Percentiles rank a stretch among this genome's conserved stretches.
Evolutionary conservation across 352 stramenopile species (phyloP).

Genomic region (Globisporangium spinosum): DNA sequence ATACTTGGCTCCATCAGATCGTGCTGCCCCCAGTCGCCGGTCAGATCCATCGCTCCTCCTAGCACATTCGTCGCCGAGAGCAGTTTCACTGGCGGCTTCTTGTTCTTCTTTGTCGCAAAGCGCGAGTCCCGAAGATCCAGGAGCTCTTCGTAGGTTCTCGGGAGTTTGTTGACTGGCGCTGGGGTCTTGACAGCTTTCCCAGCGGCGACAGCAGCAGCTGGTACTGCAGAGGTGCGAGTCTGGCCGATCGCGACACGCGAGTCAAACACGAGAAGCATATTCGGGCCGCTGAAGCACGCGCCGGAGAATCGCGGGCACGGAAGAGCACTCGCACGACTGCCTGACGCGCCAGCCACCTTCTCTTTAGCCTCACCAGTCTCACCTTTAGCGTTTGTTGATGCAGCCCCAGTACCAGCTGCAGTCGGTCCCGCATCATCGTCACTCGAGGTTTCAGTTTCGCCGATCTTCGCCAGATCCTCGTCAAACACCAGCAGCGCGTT

Average conservation of each 20-base stretch:
- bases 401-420: neutral
- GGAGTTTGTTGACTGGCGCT: slow-evolving; percentile 41
- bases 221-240: slow-evolving; percentile 36
- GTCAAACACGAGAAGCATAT: slow-evolving; percentile 84
- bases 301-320: slow-evolving; percentile 79
- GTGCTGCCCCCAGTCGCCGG: slow-evolving; percentile 46
- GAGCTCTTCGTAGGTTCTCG: slow-evolving; percentile 74
- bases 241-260: slow-evolving; percentile 78
- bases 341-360: slow-evolving; percentile 1
- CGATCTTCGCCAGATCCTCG: slow-evolving; percentile 62
- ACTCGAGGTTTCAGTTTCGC: slow-evolving; percentile 20
- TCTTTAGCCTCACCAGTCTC: neutral
- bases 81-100: slow-evolving; percentile 56
- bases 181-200: slow-evolving; percentile 48
- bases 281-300: slow-evolving; percentile 78
- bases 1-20: slow-evolving; percentile 19
- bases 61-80: slow-evolving; percentile 42
- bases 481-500: slow-evolving; percentile 61
- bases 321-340: slow-evolving; percentile 30
- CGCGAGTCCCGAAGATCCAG: slow-evolving; percentile 68
- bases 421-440: slow-evolving; percentile 18
- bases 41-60: slow-evolving; percentile 49
- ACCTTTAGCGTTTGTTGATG: neutral
- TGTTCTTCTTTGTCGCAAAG: slow-evolving; percentile 80
- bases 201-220: slow-evolving; percentile 43